Percentiles rank a stretch among this genome's conserved stretches.
phyloP scores from a whole-genome alignment of 225 moss, liverwort and hornwort species.

The Takakia lepidozioides region DNA sequence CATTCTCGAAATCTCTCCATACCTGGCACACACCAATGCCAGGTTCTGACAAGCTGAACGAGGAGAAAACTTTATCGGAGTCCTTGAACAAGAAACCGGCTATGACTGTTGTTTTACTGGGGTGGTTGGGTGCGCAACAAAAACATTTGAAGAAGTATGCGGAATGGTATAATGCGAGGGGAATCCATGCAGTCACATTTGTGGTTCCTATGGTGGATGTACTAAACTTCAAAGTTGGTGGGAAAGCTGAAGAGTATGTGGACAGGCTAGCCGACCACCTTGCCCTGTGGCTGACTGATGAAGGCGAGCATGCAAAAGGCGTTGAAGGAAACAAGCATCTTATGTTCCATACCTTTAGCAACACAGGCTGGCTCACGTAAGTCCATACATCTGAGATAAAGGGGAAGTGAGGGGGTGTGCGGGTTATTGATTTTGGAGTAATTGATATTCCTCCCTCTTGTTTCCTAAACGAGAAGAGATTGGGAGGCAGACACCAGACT shows the following conservation, averaged over 20 bases:
- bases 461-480: no score
- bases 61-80: not conserved
- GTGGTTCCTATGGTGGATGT: slow-evolving; percentile 82
- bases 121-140: slow-evolving; percentile 95
- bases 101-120: slow-evolving; percentile 78
- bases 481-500: no score
- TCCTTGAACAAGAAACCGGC: slow-evolving; percentile 34
- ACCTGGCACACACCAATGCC: slow-evolving; percentile 49
- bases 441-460: no score
- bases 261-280: slow-evolving; percentile 63
- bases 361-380: slow-evolving; percentile 90
- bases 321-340: slow-evolving; percentile 58
- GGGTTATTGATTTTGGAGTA: no score
- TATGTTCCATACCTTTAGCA: slow-evolving; percentile 96
- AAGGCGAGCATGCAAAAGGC: slow-evolving; percentile 15
- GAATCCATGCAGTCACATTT: slow-evolving; percentile 89
- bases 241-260: slow-evolving; percentile 81
- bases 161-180: slow-evolving; percentile 89
- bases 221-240: slow-evolving; percentile 50
- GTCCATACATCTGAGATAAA: slow-evolving; percentile 5
- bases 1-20: slow-evolving; percentile 43
- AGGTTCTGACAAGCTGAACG: not conserved
- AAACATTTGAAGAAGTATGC: slow-evolving; percentile 94
- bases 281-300: slow-evolving; percentile 46
- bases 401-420: no score